These are phyloP conservation scores for Agrocybe praecox DNA, from an alignment of 768 basidiomycete genomes.

Conservation along the genomic window DNA sequence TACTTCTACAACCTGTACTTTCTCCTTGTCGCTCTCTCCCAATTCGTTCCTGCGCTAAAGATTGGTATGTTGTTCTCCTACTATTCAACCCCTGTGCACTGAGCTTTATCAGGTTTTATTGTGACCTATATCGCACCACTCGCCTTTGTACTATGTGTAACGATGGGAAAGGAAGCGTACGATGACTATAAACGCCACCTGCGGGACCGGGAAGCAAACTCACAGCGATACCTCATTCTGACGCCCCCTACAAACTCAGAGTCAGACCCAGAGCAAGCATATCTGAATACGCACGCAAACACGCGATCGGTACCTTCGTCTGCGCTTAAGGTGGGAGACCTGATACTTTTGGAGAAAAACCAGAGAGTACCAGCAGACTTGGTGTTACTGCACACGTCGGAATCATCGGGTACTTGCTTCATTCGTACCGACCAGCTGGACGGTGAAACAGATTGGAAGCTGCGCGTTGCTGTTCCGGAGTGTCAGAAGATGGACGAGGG, in stretches of 20 bases:
- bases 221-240: slow-evolving; percentile 86
- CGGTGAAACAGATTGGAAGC: slow-evolving; percentile 99
- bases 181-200: slow-evolving; percentile 96
- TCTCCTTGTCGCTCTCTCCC: slow-evolving; percentile 92
- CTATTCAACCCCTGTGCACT: neutral
- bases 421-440: slow-evolving; percentile 98
- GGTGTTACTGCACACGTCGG: slow-evolving; percentile 85
- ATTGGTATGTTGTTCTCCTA: slow-evolving; percentile 65
- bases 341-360: slow-evolving; percentile 93
- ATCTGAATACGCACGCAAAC: slow-evolving; percentile 48
- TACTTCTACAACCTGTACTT: slow-evolving; percentile 99
- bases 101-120: slow-evolving; percentile 71
- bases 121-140: slow-evolving; percentile 95
- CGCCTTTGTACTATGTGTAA: slow-evolving; percentile 92
- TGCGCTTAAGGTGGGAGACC: slow-evolving; percentile 86
- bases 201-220: slow-evolving; percentile 94
- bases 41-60: slow-evolving; percentile 94
- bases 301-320: slow-evolving; percentile 87
- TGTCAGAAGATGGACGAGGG: slow-evolving; percentile 71
- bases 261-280: slow-evolving; percentile 40
- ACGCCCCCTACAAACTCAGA: slow-evolving; percentile 45
- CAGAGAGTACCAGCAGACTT: slow-evolving; percentile 96
- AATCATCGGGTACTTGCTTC: slow-evolving; percentile 92
- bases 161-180: slow-evolving; percentile 98
- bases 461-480: slow-evolving; percentile 84